Evolutionary conservation across 768 basidiomycete genomes (phyloP).

Genomic region (Mrakia blollopis): DNA sequence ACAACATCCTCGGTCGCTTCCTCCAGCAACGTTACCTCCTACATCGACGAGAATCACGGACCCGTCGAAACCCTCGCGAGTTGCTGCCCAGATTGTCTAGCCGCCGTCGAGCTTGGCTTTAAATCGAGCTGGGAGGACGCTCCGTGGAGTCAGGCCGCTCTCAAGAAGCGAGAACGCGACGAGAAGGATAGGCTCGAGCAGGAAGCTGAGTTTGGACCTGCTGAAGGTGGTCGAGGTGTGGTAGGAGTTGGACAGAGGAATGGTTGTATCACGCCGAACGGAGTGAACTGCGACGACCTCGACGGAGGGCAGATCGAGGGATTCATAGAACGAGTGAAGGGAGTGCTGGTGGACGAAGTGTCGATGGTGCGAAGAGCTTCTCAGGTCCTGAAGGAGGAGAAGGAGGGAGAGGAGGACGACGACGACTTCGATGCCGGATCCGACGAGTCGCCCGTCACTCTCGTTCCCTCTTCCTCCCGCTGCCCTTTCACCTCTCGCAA

Average conservation of each 20-base stretch:
- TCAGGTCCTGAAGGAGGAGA: neutral
- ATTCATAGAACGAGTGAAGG: neutral
- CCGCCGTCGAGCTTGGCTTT: neutral
- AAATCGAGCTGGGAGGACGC: neutral
- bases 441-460: neutral
- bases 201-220: neutral
- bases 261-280: neutral
- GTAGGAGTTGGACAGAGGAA: neutral
- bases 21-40: neutral
- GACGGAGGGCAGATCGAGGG: neutral
- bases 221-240: neutral
- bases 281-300: neutral
- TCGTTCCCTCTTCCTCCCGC: neutral
- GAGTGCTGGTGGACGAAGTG: neutral
- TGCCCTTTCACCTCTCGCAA: neutral
- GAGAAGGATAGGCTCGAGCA: neutral
- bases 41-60: neutral
- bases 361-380: neutral
- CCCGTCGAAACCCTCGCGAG: neutral
- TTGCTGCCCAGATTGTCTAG: neutral
- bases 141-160: neutral
- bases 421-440: neutral
- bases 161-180: neutral
- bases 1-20: neutral
- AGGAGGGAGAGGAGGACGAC: neutral